Base-by-base conservation (phyloP, 73 alveolate genomes). In the Paramecium sexaurelia region DNA sequence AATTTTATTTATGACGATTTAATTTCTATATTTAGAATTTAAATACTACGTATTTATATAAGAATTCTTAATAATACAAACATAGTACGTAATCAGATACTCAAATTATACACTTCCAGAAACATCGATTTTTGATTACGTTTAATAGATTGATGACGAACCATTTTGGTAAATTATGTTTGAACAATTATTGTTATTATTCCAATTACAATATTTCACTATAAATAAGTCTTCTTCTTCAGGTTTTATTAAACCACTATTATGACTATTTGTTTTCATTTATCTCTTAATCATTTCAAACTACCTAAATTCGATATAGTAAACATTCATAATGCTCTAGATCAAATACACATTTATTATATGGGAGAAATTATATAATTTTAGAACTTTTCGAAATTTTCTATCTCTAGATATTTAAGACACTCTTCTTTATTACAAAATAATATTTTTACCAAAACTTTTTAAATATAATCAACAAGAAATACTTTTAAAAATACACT, bases 1-100 rank as follows among this genome's bases (percentile, higher is more conserved):
- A 51, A 51, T 51, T 51, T 51, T 51, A 61, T 61, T 61, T 61
- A 61, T 61, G 83, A 61, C 83, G 83, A 61, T 29, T 61, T 29
- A 41, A 32, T 32, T 61, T 29, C 83, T 61, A 61, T 61, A 61
- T 0, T 22, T 61, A 32, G 83, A 32, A 61, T 45, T 61, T 32
- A 61, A 61, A 61, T 61, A 61, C 11, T 61, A 61, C 83, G 83
- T 32, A 61, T 61, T 61, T 61, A 26, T 32, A 61, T 24, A 29
- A 26, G 39, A 61, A 61, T 61, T 32, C 43, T 11, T 61, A 61
- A 17, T 51, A 15, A 17, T 0, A 1, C 29, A 51, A 51, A 51
- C 6, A 4, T 51, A 51, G 17, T 51, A 51, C 67, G 67, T 51
- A 51, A 51, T 51, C 29, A 8, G 32, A 17, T 51, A n/a, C 33